Base-by-base conservation (phyloP, 257 asterid species). In the Nicotiana sylvestris region DNA sequence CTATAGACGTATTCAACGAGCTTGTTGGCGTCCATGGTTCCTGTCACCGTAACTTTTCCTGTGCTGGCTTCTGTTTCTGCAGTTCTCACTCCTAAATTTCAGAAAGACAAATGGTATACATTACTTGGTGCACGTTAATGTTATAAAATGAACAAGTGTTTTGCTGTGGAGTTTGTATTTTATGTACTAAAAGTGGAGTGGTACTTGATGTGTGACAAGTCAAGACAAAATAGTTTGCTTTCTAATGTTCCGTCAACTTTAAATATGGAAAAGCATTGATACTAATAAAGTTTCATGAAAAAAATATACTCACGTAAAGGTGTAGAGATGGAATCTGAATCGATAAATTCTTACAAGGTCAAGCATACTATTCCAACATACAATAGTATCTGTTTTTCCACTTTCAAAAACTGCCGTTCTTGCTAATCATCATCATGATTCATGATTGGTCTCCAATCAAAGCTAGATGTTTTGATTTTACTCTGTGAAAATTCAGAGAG, bases 1-100 rank as follows among this genome's bases (percentile, higher is more conserved):
- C 95, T 83, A 87, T 95, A 95, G n/a, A 95, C 98, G 78, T 93
- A 92, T 55, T 95, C 97, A 21, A 95, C 98, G 49, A 95, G 95
- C 81, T 78, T 79, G 78, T 88, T 89, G 21, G 91, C 95, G 81
- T 93, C 97, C 98, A 93, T 93, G 35, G 91, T 91, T 8, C 99
- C 99, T 5, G 91, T 95, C n/a, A 95, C 99, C n/a, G 85, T 91
- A 5, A 95, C 96, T 85, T 91, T 95, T 4, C 98, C 84, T 1
- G 94, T 86, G 86, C 89, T 89, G 53, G 91, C 83, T 27, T 92
- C 98, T 1, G 97, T 93, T 85, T 90, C 99, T 3, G 91, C 98
- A 27, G 91, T 90, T 81, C 89, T 89, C n/a, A 93, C 98, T 25
- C 99, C 99, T 93, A 82, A 76, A 57, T 78, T 82, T 82, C 9